Conservation (phyloP, 768 basidiomycete genomes). For the Kwoniella sp. region DNA sequence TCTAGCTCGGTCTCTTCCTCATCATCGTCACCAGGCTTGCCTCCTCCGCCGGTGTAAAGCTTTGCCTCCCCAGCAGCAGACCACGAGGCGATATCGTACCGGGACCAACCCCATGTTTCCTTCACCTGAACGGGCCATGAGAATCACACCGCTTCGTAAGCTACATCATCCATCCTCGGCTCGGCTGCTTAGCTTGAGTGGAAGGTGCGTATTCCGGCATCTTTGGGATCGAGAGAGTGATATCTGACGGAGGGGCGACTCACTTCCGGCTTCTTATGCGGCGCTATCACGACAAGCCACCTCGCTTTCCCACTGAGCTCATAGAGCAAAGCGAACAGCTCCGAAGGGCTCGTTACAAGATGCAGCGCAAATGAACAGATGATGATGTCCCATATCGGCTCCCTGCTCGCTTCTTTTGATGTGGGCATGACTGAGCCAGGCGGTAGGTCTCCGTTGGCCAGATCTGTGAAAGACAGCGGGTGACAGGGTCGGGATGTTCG, state of each 20-base stretch:
- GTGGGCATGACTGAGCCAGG: not conserved
- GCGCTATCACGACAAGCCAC: conserved; percentile 72
- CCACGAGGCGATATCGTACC: conserved; percentile 54
- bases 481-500: conserved; percentile 65
- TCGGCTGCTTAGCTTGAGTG: not conserved
- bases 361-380: conserved; percentile 77
- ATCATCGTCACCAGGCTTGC: conserved; percentile 13
- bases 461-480: conserved; percentile 66
- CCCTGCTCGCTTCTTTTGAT: not conserved
- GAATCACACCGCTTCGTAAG: too few relatives aligned
- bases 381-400: conserved; percentile 63
- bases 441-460: conserved; percentile 66
- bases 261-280: conserved; percentile 77
- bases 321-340: conserved; percentile 68
- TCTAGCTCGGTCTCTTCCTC: conserved; percentile 36
- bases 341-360: conserved; percentile 66
- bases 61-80: conserved; percentile 32
- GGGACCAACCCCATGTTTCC: conserved; percentile 51
- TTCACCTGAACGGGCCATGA: conserved; percentile 38
- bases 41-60: conserved; percentile 25
- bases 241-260: too few relatives aligned
- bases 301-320: conserved; percentile 66
- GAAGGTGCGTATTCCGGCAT: too few relatives aligned
- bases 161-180: conserved; percentile 55
- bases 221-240: too few relatives aligned